Conservation (phyloP, 2,329 filamentous ascomycete species). For the Hirsutella minnesotensis region DNA sequence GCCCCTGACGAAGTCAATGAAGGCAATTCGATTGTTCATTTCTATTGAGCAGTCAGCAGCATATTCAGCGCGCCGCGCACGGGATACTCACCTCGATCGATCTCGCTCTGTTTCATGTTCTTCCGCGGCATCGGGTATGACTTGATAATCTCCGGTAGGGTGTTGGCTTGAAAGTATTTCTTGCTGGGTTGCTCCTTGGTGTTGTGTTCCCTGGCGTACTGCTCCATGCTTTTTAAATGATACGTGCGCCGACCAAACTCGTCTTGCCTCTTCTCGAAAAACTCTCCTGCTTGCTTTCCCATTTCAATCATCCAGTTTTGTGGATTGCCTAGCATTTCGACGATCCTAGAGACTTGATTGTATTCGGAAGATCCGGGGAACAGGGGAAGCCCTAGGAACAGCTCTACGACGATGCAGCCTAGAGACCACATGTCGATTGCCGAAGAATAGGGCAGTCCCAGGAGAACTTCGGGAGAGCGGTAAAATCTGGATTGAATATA, state of each 20-base stretch:
- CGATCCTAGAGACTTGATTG: conserved; percentile 93
- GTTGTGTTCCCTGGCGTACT: conserved; percentile 89
- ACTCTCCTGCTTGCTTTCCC: conserved; percentile 94
- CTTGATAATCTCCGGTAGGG: conserved; percentile 91
- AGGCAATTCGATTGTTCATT: conserved; percentile 95
- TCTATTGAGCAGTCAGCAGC: conserved; percentile 46
- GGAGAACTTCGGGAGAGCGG: conserved; percentile 84
- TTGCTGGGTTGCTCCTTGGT: conserved; percentile 99
- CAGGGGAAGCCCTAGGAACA: conserved; percentile 86
- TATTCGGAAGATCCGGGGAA: conserved; percentile 98
- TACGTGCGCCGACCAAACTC: conserved; percentile 89
- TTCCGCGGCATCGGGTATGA: conserved; percentile 97
- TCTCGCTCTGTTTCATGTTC: conserved; percentile 96
- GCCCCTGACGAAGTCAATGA: conserved; percentile 95
- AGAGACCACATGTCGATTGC: conserved; percentile 99
- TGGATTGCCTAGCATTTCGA: conserved; percentile 93
- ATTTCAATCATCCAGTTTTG: conserved; percentile 99
- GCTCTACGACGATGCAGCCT: conserved; percentile 93
- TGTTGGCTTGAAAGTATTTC: conserved; percentile 95
- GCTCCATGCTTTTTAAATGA: conserved; percentile 91
- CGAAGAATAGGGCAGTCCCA: conserved; percentile 94
- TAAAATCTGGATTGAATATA: conserved; percentile 99
- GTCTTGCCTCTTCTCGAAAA: conserved; percentile 86
- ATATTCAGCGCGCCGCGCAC: too few species aligned
- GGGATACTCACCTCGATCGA: conserved; percentile 69